Conservation (phyloP, 2,329 filamentous ascomycete species). For the Cordyceps cateniannulata region DNA sequence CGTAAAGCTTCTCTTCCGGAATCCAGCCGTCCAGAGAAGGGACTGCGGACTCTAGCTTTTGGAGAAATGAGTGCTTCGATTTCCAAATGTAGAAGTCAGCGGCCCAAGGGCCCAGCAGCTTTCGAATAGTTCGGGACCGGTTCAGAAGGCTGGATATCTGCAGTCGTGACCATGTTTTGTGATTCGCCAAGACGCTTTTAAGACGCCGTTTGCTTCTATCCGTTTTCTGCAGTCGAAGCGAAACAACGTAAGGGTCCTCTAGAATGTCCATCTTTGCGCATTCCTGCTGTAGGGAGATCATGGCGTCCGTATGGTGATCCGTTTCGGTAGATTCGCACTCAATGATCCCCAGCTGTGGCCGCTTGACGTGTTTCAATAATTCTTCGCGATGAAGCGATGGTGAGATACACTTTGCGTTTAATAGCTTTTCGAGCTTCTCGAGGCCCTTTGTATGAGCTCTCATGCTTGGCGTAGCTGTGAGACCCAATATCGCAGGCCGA, state of each 20-base stretch:
- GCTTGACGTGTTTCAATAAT: slow-evolving; percentile 60
- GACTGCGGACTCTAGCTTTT: slow-evolving; percentile 16
- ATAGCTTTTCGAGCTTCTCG: slow-evolving; percentile 57
- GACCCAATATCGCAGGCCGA: slow-evolving; percentile 64
- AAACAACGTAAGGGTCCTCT: slow-evolving; percentile 54
- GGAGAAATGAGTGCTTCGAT: slow-evolving; percentile 33
- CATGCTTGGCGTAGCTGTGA: slow-evolving; percentile 75
- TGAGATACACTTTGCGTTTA: slow-evolving; percentile 63
- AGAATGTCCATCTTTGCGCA: slow-evolving; percentile 44
- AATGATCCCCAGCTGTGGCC: slow-evolving; percentile 46
- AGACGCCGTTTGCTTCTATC: slow-evolving; percentile 35
- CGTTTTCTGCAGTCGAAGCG: slow-evolving; percentile 35
- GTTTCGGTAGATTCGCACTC: slow-evolving; percentile 22
- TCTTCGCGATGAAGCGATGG: slow-evolving; percentile 65
- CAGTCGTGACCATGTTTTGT: slow-evolving; percentile 44
- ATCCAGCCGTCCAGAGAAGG: slow-evolving; percentile 35
- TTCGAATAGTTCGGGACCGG: slow-evolving; percentile 43
- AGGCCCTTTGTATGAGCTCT: slow-evolving; percentile 50
- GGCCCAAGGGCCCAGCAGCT: slow-evolving; percentile 62
- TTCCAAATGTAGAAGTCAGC: slow-evolving; percentile 57
- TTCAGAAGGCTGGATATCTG: slow-evolving; percentile 51
- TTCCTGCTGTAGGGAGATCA: slow-evolving; percentile 37
- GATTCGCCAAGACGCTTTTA: slow-evolving; percentile 30
- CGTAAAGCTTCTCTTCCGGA: slow-evolving; percentile 48
- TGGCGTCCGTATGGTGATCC: slow-evolving; percentile 24